phyloP scores from a whole-genome alignment of 2,329 filamentous ascomycete species.

The Fragosphaeria purpurea region DNA sequence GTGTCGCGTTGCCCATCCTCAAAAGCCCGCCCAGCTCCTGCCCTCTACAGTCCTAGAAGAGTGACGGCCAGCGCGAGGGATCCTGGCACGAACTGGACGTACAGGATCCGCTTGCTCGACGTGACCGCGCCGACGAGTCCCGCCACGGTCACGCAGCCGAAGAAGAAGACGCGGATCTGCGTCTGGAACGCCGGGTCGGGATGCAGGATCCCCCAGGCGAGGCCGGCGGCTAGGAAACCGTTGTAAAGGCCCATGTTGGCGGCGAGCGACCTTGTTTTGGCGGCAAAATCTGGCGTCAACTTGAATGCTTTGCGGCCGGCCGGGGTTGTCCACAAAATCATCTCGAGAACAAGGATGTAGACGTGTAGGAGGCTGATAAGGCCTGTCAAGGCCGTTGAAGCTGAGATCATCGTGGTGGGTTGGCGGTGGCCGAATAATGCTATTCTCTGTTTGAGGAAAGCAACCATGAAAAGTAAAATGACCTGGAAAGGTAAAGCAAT shows the following conservation, averaged over 20 bases:
- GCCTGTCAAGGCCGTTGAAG: slow-evolving; percentile 20
- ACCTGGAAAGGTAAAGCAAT: no score
- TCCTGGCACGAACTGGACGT: slow-evolving; percentile 31
- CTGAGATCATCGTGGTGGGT: slow-evolving; percentile 9
- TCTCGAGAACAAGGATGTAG: slow-evolving; percentile 40
- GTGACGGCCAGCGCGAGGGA: slow-evolving; percentile 21
- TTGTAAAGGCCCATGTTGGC: slow-evolving; percentile 45
- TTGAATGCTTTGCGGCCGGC: slow-evolving; percentile 34
- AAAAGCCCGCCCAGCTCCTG: no score
- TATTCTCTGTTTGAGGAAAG: no score
- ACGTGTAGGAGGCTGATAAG: slow-evolving; percentile 32
- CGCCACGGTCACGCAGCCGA: slow-evolving; percentile 33
- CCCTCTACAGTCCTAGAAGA: slow-evolving; percentile 7
- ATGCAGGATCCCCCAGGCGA: slow-evolving; percentile 37
- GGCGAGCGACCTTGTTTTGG: slow-evolving; percentile 32
- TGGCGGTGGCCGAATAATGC: no score
- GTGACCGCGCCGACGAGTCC: slow-evolving; percentile 35
- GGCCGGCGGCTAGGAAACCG: slow-evolving; percentile 39
- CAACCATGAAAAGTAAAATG: no score
- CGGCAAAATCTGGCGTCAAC: slow-evolving; percentile 34
- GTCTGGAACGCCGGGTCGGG: slow-evolving; percentile 29
- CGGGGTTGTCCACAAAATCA: slow-evolving; percentile 39
- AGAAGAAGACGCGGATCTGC: slow-evolving; percentile 39
- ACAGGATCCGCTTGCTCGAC: slow-evolving; percentile 30
- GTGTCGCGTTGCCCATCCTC: no score